Percentiles rank a stretch among this genome's conserved stretches.
phyloP scores from a whole-genome alignment of 805 yeast species.

The Komagataella mondaviorum region DNA sequence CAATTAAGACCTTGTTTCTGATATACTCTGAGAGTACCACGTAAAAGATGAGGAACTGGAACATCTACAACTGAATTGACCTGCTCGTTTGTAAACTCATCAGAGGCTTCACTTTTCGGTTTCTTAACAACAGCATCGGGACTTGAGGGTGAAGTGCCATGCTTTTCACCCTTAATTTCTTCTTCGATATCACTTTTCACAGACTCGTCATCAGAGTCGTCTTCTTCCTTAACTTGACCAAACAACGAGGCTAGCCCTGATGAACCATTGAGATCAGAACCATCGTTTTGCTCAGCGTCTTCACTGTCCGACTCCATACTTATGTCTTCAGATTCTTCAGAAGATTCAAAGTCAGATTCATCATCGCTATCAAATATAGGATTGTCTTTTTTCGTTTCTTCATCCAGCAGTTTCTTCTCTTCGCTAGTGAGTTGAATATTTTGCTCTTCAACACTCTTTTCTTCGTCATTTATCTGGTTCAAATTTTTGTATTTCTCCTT shows the following conservation, averaged over 20 bases:
- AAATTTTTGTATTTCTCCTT: slow-evolving; percentile 37
- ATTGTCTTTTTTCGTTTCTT: slow-evolving; percentile 7
- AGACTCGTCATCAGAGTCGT: slow-evolving; percentile 23
- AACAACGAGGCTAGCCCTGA: slow-evolving; percentile 23
- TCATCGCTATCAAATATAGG: slow-evolving; percentile 11
- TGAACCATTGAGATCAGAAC: slow-evolving; percentile 2
- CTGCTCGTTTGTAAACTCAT: slow-evolving; percentile 19
- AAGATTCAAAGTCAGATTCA: slow-evolving; percentile 4
- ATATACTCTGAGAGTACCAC: slow-evolving; percentile 78
- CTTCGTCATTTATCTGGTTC: not conserved
- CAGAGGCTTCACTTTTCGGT: slow-evolving; percentile 7
- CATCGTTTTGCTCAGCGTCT: slow-evolving; percentile 10
- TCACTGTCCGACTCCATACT: slow-evolving; percentile 7
- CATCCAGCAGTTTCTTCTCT: slow-evolving; percentile 2
- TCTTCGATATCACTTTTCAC: slow-evolving; percentile 14
- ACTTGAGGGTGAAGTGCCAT: slow-evolving; percentile 21
- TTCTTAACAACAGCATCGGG: slow-evolving; percentile 16
- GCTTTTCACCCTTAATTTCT: slow-evolving; percentile 5
- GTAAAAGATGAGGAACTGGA: slow-evolving; percentile 59
- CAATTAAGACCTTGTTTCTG: slow-evolving; percentile 96
- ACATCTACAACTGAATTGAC: slow-evolving; percentile 48
- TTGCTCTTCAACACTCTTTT: slow-evolving; percentile 1
- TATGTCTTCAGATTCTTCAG: slow-evolving; percentile 7
- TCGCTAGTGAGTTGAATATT: slow-evolving; percentile 5
- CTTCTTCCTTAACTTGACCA: slow-evolving; percentile 13